phyloP scores from a whole-genome alignment of 2,329 filamentous ascomycete species.

The Claviceps sp. region DNA sequence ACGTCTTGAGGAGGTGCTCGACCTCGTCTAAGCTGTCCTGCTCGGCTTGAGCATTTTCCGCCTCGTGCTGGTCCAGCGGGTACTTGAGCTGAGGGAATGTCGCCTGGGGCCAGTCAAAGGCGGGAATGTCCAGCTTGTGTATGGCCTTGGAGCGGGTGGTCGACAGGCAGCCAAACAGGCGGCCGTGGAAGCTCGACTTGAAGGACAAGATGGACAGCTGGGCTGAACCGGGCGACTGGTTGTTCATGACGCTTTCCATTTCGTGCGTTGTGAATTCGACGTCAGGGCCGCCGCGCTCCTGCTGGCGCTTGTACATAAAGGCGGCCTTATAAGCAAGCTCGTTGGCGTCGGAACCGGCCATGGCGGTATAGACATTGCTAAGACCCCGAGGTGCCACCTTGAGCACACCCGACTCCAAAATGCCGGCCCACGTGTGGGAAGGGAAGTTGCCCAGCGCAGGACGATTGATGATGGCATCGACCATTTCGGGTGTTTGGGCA shows the following conservation, averaged over 20 bases:
- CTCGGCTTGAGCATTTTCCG: conserved; percentile 74
- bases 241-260: conserved; percentile 62
- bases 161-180: conserved; percentile 74
- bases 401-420: conserved; percentile 69
- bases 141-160: conserved; percentile 88
- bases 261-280: conserved; percentile 74
- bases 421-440: conserved; percentile 65
- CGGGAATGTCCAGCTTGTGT: conserved; percentile 88
- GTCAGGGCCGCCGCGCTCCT: conserved; percentile 62
- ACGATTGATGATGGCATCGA: conserved; percentile 69
- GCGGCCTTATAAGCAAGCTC: conserved; percentile 91
- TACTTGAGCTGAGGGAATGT: conserved; percentile 79
- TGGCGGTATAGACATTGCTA: conserved; percentile 81
- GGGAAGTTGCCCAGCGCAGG: conserved; percentile 88
- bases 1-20: conserved; percentile 67
- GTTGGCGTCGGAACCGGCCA: conserved; percentile 84
- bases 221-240: conserved; percentile 63
- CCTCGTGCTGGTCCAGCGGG: conserved; percentile 64
- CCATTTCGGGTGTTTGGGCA: conserved; percentile 66
- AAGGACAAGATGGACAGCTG: conserved; percentile 76
- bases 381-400: conserved; percentile 71
- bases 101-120: conserved; percentile 89
- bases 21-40: conserved; percentile 70
- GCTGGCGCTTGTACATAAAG: conserved; percentile 81
- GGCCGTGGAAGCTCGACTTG: conserved; percentile 79